Conservation (phyloP, 2,329 filamentous ascomycete genomes). For the Sporothrix inflata region DNA sequence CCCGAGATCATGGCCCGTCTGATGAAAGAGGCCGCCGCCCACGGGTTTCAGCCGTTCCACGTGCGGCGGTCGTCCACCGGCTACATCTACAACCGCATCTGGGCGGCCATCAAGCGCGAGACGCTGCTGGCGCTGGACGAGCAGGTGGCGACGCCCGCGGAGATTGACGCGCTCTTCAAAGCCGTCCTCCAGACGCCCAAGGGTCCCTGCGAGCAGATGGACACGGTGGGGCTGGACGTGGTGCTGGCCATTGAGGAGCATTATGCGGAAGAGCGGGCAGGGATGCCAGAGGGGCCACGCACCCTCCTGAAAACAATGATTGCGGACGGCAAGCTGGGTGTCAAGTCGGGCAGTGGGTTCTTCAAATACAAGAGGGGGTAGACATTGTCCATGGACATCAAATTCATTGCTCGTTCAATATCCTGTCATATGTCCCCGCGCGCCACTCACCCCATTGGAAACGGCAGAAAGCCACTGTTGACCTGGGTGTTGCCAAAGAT, state of each 20-base stretch:
- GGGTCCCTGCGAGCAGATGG: slow-evolving; percentile 21
- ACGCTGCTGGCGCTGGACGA: slow-evolving; percentile 8
- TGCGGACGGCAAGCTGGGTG: neutral
- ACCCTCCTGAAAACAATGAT: neutral
- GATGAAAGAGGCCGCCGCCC: neutral
- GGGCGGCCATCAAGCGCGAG: slow-evolving; percentile 23
- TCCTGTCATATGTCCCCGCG: too few species aligned
- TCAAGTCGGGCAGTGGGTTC: slow-evolving; percentile 7
- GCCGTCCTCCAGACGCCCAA: slow-evolving; percentile 19
- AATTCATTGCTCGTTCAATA: too few species aligned
- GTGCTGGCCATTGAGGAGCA: slow-evolving; percentile 21
- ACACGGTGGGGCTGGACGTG: slow-evolving; percentile 21
- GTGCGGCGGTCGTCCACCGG: slow-evolving; percentile 16
- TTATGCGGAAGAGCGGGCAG: slow-evolving; percentile 12
- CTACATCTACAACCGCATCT: slow-evolving; percentile 25
- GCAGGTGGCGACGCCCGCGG: neutral
- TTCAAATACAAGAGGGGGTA: neutral
- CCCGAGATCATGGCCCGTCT: slow-evolving; percentile 1
- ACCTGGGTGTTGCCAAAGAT: too few species aligned
- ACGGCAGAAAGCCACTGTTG: neutral
- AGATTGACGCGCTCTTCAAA: slow-evolving; percentile 21
- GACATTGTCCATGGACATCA: neutral
- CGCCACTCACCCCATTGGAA: neutral
- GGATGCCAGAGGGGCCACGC: neutral
- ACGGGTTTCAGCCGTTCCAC: slow-evolving; percentile 23